phyloP scores from a whole-genome alignment of 2,329 filamentous ascomycete genomes.

The Fusarium nanum region DNA sequence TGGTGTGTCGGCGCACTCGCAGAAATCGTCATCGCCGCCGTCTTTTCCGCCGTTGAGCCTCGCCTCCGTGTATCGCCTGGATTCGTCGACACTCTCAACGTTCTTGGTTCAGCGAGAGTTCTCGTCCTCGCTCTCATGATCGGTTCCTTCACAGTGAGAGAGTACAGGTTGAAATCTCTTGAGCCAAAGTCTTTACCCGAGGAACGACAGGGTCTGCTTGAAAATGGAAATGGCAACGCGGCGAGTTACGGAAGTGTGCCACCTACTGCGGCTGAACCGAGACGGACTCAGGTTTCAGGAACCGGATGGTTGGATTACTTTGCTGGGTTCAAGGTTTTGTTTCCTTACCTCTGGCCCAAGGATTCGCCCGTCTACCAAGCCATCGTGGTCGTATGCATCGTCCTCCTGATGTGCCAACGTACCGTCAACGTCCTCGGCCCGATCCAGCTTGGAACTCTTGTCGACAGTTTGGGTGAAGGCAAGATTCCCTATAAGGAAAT shows the following conservation, averaged over 20 bases:
- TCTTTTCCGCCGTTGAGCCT: slow-evolving; percentile 49
- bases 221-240: slow-evolving; percentile 52
- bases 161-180: slow-evolving; percentile 48
- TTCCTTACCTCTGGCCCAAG: slow-evolving; percentile 61
- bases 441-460: slow-evolving; percentile 55
- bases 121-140: slow-evolving; percentile 52
- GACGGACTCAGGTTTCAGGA: slow-evolving; percentile 50
- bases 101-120: slow-evolving; percentile 50
- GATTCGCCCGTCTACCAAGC: slow-evolving; percentile 55
- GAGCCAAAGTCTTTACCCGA: slow-evolving; percentile 47
- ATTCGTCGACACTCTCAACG: slow-evolving; percentile 49
- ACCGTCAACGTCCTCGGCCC: slow-evolving; percentile 59
- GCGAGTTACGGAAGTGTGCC: slow-evolving; percentile 47
- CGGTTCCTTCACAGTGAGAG: slow-evolving; percentile 45
- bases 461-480: slow-evolving; percentile 55
- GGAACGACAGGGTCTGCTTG: slow-evolving; percentile 55
- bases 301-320: slow-evolving; percentile 60
- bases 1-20: slow-evolving; percentile 53
- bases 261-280: slow-evolving; percentile 24
- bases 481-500: slow-evolving; percentile 57
- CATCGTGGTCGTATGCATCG: slow-evolving; percentile 55
- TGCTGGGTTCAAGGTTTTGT: slow-evolving; percentile 57
- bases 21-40: slow-evolving; percentile 53
- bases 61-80: slow-evolving; percentile 46
- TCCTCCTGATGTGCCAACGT: slow-evolving; percentile 57